A percentile compares a stretch with the other conserved stretches of the same genome.
phyloP scores from a whole-genome alignment of 768 basidiomycete genomes.

The Mycena vulgaris region DNA sequence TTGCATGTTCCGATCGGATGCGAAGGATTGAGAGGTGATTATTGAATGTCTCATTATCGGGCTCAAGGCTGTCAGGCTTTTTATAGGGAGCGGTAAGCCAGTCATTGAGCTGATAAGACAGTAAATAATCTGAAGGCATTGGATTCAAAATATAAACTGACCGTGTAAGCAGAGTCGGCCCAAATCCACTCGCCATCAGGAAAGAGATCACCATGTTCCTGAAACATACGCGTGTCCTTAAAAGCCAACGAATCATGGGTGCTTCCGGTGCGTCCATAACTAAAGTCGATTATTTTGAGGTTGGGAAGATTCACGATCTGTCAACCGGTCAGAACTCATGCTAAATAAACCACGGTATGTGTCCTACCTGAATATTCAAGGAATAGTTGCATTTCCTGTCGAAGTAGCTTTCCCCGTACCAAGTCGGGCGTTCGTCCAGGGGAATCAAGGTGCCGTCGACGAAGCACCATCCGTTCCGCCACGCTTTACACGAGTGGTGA shows the following conservation, averaged over 20 bases:
- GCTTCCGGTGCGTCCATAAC: too few species aligned
- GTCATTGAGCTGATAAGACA: neutral
- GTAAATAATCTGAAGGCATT: neutral
- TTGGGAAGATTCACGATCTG: constrained; percentile 49
- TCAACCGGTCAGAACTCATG: neutral
- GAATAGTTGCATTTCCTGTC: too few species aligned
- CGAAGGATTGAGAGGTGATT: constrained; percentile 24
- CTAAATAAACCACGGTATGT: neutral
- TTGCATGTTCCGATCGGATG: constrained; percentile 24
- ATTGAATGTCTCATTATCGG: constrained; percentile 21
- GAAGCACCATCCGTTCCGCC: constrained; percentile 56
- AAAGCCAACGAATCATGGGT: constrained; percentile 54
- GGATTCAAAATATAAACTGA: neutral
- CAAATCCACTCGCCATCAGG: constrained; percentile 49
- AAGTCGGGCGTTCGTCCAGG: too few species aligned
- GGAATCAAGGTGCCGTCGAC: too few species aligned
- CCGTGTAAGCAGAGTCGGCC: constrained; percentile 58
- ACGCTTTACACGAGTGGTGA: constrained; percentile 48
- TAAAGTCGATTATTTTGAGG: too few species aligned
- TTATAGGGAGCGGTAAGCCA: too few species aligned
- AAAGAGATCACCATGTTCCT: constrained; percentile 43
- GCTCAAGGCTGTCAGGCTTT: neutral
- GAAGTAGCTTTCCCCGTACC: too few species aligned
- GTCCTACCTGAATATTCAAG: constrained; percentile 52
- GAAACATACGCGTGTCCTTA: constrained; percentile 40